Conservation (phyloP, 129 eudicot genomes). For the Saussurea involucrata region DNA sequence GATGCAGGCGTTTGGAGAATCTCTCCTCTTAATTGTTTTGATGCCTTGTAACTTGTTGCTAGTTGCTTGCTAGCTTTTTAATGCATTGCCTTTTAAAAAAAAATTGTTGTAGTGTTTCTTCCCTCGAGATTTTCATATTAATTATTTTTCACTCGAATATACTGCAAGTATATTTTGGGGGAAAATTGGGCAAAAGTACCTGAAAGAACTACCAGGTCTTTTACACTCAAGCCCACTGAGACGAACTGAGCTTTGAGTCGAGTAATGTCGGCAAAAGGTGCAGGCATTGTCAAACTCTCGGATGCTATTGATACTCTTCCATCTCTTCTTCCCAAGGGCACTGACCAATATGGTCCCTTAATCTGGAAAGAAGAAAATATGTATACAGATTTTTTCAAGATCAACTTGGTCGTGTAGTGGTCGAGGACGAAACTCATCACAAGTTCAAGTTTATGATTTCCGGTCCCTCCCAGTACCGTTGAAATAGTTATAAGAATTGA, state of each 20-base stretch:
- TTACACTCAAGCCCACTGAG: slow-evolving; percentile 42
- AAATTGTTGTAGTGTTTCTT: too few relatives aligned
- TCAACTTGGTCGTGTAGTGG: not conserved
- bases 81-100: too few relatives aligned
- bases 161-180: not conserved
- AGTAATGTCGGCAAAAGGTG: slow-evolving; percentile 38
- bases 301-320: slow-evolving; percentile 38
- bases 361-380: slow-evolving; percentile 22
- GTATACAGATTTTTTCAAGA: not conserved
- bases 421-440: not conserved
- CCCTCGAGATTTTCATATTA: not conserved
- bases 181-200: slow-evolving; percentile 22
- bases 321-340: slow-evolving; percentile 68
- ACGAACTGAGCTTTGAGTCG: slow-evolving; percentile 34
- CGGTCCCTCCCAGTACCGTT: too few relatives aligned
- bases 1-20: too few relatives aligned
- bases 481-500: too few relatives aligned
- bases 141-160: not conserved
- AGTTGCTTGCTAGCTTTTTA: too few relatives aligned
- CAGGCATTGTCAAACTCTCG: slow-evolving; percentile 40
- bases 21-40: too few relatives aligned
- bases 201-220: slow-evolving; percentile 64
- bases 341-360: slow-evolving; percentile 56
- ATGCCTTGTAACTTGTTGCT: too few relatives aligned
- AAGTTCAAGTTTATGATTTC: not conserved